phyloP scores from a whole-genome alignment of 352 stramenopile species.

The Thalassiosira mediterranea region DNA sequence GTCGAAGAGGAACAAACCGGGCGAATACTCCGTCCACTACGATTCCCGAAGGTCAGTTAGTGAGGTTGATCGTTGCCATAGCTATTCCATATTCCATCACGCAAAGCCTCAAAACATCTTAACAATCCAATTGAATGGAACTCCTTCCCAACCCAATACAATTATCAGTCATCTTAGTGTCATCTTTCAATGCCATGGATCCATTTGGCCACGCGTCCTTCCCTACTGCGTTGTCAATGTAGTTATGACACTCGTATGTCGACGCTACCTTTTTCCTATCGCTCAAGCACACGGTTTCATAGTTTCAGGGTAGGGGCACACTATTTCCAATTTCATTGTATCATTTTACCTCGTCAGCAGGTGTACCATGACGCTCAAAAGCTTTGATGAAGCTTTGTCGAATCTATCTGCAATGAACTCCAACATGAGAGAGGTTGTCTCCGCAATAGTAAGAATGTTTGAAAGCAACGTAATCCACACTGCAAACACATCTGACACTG shows the following conservation, averaged over 20 bases:
- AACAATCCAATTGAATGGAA: too few relatives aligned
- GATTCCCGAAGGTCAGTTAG: too few relatives aligned
- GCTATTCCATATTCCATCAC: too few relatives aligned
- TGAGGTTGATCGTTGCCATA: too few relatives aligned
- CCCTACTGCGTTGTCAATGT: constrained; percentile 28
- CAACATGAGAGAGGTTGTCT: neutral
- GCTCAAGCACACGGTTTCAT: neutral
- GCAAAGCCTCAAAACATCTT: too few relatives aligned
- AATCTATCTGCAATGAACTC: constrained; percentile 1
- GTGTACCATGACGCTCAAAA: neutral
- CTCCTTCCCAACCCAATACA: too few relatives aligned
- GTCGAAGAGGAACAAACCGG: too few relatives aligned
- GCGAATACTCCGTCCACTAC: too few relatives aligned
- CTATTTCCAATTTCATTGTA: constrained; percentile 11
- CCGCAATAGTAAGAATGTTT: too few relatives aligned
- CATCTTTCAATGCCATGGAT: constrained; percentile 12
- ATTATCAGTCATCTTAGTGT: constrained; percentile 18
- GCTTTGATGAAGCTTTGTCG: neutral
- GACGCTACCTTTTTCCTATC: neutral
- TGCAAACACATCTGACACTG: too few relatives aligned
- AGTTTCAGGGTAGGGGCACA: constrained; percentile 9
- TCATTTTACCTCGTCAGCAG: neutral
- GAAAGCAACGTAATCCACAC: too few relatives aligned
- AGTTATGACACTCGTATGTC: constrained; percentile 5
- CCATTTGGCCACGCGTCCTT: constrained; percentile 17